phyloP scores from a whole-genome alignment of 495 filamentous ascomycete species.

The Jackrogersella multiformis region DNA sequence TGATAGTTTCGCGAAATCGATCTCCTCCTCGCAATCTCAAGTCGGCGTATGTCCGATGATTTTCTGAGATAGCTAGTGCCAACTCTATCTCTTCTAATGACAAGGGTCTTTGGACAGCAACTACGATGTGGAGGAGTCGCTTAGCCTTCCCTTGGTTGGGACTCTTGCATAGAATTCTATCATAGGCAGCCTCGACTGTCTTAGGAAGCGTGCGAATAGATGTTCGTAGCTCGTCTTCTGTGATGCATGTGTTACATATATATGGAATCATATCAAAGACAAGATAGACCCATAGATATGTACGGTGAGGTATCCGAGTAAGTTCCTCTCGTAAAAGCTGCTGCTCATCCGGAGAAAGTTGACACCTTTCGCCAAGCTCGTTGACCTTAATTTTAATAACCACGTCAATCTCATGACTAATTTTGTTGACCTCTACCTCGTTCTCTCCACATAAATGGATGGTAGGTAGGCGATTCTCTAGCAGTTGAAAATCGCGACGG shows the following conservation, averaged over 20 bases:
- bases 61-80: slow-evolving; percentile 45
- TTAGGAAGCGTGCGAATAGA: slow-evolving; percentile 21
- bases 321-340: slow-evolving; percentile 42
- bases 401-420: slow-evolving; percentile 55
- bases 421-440: slow-evolving; percentile 45
- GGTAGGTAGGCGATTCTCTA: slow-evolving; percentile 37
- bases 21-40: slow-evolving; percentile 34
- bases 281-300: slow-evolving; percentile 53
- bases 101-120: slow-evolving; percentile 53
- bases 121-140: slow-evolving; percentile 51
- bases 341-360: slow-evolving; percentile 28
- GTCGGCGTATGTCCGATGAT: slow-evolving; percentile 34
- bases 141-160: slow-evolving; percentile 38
- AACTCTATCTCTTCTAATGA: slow-evolving; percentile 52
- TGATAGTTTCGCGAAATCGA: slow-evolving; percentile 39
- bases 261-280: slow-evolving; percentile 45
- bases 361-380: slow-evolving; percentile 33
- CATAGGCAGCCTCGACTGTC: slow-evolving; percentile 54
- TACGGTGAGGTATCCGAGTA: slow-evolving; percentile 42
- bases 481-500: slow-evolving; percentile 42
- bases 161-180: slow-evolving; percentile 50
- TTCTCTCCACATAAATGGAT: slow-evolving; percentile 54
- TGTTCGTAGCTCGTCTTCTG: slow-evolving; percentile 34
- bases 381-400: slow-evolving; percentile 50
- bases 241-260: slow-evolving; percentile 18